phyloP scores from a whole-genome alignment of 2,329 filamentous ascomycete genomes.

The Zarea fungicola region DNA sequence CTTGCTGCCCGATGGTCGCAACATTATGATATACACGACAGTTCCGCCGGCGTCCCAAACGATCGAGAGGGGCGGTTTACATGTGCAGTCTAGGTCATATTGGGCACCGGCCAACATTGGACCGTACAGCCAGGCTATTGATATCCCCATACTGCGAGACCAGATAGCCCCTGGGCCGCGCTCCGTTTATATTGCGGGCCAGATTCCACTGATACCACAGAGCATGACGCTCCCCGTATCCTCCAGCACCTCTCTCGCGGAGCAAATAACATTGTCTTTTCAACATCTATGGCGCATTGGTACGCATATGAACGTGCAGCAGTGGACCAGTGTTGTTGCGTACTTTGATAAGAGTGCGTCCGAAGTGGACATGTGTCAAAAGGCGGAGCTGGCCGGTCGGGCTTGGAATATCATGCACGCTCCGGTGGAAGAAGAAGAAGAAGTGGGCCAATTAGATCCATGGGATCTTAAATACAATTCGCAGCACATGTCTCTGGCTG shows the following conservation, averaged over 20 bases:
- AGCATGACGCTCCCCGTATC: constrained; percentile 60
- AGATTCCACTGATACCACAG: constrained; percentile 81
- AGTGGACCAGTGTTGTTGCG: constrained; percentile 71
- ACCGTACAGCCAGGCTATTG: constrained; percentile 87
- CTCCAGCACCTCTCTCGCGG: constrained; percentile 36
- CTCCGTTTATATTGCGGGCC: constrained; percentile 70
- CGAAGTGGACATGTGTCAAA: constrained; percentile 24
- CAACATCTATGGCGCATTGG: constrained; percentile 90
- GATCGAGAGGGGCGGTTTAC: constrained; percentile 56
- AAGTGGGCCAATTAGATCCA: constrained; percentile 52
- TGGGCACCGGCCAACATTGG: constrained; percentile 98
- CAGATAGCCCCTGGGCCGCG: constrained; percentile 22
- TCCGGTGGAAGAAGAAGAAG: constrained; percentile 42
- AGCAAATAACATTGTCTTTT: constrained; percentile 66
- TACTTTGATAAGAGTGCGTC: constrained; percentile 53
- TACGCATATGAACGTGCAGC: constrained; percentile 61
- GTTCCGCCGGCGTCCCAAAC: constrained; percentile 27
- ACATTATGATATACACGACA: constrained; percentile 55
- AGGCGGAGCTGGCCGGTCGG: constrained; percentile 37
- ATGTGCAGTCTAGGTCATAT: constrained; percentile 90
- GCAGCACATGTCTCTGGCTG: constrained; percentile 38
- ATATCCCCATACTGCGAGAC: constrained; percentile 32
- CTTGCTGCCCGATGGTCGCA: constrained; percentile 52
- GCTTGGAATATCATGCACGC: constrained; percentile 46
- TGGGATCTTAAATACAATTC: constrained; percentile 63